Evolutionary conservation across 2,329 filamentous ascomycete species (phyloP).

Genomic region (Xylariaceae sp.): DNA sequence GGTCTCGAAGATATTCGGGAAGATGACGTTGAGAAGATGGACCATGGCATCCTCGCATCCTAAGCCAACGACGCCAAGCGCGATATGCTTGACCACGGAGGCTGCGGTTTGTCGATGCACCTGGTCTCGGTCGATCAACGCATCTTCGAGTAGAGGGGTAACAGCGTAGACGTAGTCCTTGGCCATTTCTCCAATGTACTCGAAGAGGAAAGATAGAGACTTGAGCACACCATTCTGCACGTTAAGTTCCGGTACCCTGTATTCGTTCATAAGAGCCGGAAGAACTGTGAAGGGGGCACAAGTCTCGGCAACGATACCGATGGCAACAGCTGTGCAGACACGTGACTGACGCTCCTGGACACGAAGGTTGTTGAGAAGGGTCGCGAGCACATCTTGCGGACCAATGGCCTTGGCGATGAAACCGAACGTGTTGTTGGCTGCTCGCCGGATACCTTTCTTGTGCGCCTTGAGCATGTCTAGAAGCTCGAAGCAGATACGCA

Average conservation of each 20-base stretch:
- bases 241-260: slow-evolving; percentile 95
- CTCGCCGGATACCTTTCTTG: slow-evolving; percentile 97
- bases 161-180: slow-evolving; percentile 99
- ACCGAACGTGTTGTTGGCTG: slow-evolving; percentile 98
- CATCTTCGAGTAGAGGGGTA: slow-evolving; percentile 90
- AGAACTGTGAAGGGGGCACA: slow-evolving; percentile 97
- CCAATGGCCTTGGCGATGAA: slow-evolving; percentile 99
- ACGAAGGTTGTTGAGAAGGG: slow-evolving; percentile 89
- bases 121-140: slow-evolving; percentile 94
- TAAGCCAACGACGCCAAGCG: slow-evolving; percentile 91
- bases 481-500: slow-evolving; percentile 98
- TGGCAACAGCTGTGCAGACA: slow-evolving; percentile 96
- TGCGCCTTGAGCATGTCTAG: slow-evolving; percentile 99
- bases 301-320: slow-evolving; percentile 96
- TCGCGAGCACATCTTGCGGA: slow-evolving; percentile 93
- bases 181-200: slow-evolving; percentile 99
- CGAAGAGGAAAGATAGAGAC: slow-evolving; percentile 92
- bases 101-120: slow-evolving; percentile 96
- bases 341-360: slow-evolving; percentile 97
- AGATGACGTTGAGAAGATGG: slow-evolving; percentile 90
- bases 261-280: slow-evolving; percentile 99
- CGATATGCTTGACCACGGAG: slow-evolving; percentile 95
- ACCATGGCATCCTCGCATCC: slow-evolving; percentile 99
- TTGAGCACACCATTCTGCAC: slow-evolving; percentile 99
- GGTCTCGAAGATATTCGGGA: slow-evolving; percentile 96